These are phyloP conservation scores for Coprinellus aureogranulatus DNA, from an alignment of 768 basidiomycete genomes.

Conservation along the genomic window DNA sequence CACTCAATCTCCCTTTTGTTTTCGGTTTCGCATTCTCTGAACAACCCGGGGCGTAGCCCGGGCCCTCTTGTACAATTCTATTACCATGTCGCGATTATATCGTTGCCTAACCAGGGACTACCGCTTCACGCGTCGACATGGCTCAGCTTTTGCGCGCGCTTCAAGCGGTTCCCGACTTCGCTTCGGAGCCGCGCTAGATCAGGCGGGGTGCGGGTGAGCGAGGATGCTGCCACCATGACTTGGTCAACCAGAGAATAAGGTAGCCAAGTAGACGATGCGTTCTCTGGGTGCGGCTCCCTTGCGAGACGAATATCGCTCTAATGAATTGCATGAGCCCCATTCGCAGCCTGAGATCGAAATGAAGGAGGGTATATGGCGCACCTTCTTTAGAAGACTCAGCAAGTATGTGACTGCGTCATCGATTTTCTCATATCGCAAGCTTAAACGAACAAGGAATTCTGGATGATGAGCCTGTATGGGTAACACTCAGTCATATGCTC, in stretches of 20 bases:
- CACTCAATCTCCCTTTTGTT: too few relatives aligned
- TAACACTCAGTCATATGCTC: not conserved
- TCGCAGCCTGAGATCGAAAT: not conserved
- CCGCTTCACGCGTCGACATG: conserved; percentile 21
- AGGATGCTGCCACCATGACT: conserved; percentile 63
- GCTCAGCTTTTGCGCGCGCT: conserved; percentile 66
- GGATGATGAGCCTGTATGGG: conserved; percentile 65
- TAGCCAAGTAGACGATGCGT: conserved; percentile 68
- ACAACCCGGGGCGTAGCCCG: too few relatives aligned
- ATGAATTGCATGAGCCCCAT: conserved; percentile 10
- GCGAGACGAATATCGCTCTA: conserved; percentile 56
- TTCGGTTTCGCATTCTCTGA: too few relatives aligned
- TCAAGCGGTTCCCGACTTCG: conserved; percentile 62
- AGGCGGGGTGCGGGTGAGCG: conserved; percentile 48
- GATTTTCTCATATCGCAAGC: conserved; percentile 75
- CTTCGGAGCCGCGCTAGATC: conserved; percentile 52
- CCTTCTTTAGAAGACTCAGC: conserved; percentile 70
- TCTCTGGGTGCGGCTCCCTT: conserved; percentile 46
- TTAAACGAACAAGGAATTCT: conserved; percentile 79
- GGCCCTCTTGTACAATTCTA: too few relatives aligned
- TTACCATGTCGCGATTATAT: too few relatives aligned
- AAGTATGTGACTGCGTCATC: conserved; percentile 75
- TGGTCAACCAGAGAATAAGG: conserved; percentile 85
- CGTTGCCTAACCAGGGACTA: too few relatives aligned
- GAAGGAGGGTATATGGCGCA: conserved; percentile 24